Evolutionary conservation across 176 grass and related monocot genomes (phyloP).

Genomic region (Bolboschoenus planiculmis): DNA sequence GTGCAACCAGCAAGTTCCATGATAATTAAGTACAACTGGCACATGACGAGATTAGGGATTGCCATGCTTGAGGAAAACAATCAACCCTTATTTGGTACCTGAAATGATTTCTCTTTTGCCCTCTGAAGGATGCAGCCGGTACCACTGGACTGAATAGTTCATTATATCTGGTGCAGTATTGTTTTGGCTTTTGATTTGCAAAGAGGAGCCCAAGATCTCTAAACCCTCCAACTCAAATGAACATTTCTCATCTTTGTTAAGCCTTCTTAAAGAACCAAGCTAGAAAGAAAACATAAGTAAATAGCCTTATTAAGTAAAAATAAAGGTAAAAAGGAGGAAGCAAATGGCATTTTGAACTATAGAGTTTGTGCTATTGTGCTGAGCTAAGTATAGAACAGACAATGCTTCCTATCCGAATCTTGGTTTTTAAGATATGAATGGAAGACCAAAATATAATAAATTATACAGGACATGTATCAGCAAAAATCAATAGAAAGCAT

Average conservation of each 20-base stretch:
- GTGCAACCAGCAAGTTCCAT: background rate
- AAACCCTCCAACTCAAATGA: conserved; percentile 61
- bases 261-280: conserved; percentile 46
- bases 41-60: background rate
- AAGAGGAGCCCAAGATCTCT: conserved; percentile 69
- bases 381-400: background rate
- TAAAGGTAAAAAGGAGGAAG: background rate
- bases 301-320: background rate
- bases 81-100: conserved; percentile 30
- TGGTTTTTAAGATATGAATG: background rate
- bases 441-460: background rate
- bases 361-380: background rate
- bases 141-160: conserved; percentile 68
- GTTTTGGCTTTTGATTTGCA: conserved; percentile 41
- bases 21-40: background rate
- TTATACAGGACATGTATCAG: background rate
- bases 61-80: background rate
- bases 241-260: conserved; percentile 25
- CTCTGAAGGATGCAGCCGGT: conserved; percentile 58
- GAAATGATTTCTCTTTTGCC: conserved; percentile 82
- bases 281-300: conserved; percentile 30
- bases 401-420: background rate
- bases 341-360: background rate
- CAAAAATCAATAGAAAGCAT: background rate
- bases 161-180: conserved; percentile 42